These are phyloP conservation scores for Phytophthora cactorum DNA, from an alignment of 352 stramenopile species.

Conservation along the genomic window DNA sequence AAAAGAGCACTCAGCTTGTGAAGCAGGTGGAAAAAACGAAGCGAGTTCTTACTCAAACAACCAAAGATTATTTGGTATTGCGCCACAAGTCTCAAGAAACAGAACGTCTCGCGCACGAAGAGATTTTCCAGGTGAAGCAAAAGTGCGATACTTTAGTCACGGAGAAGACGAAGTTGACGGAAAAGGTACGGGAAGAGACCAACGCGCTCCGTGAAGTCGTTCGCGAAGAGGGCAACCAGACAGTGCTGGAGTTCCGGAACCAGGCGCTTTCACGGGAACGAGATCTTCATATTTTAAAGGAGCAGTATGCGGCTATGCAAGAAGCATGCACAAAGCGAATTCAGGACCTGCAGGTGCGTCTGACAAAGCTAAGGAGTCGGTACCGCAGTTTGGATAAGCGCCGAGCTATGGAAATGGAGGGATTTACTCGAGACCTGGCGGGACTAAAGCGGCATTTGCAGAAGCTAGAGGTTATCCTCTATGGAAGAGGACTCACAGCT, in stretches of 20 bases:
- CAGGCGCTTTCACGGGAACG: constrained; percentile 67
- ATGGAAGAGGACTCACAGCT: constrained; percentile 50
- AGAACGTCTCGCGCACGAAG: constrained; percentile 65
- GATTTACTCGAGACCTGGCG: constrained; percentile 73
- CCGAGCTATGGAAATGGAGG: constrained; percentile 86
- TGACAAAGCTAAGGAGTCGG: constrained; percentile 64
- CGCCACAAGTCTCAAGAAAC: constrained; percentile 71
- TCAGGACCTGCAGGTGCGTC: constrained; percentile 67
- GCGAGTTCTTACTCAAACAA: constrained; percentile 68
- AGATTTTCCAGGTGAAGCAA: constrained; percentile 49
- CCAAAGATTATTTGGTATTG: constrained; percentile 79
- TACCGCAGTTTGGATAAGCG: constrained; percentile 74
- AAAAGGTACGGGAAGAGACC: constrained; percentile 55
- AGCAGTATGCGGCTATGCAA: constrained; percentile 81
- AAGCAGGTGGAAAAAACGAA: constrained; percentile 63
- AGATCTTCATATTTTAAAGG: constrained; percentile 74
- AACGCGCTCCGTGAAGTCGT: constrained; percentile 52
- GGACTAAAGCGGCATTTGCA: constrained; percentile 70
- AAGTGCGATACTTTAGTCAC: constrained; percentile 43
- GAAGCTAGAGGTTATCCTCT: constrained; percentile 76
- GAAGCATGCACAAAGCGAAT: constrained; percentile 73
- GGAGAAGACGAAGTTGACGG: constrained; percentile 49
- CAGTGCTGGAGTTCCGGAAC: constrained; percentile 57
- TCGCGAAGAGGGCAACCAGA: constrained; percentile 63
- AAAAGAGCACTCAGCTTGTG: constrained; percentile 45